A percentile compares a stretch with the other conserved stretches of the same genome.
These are phyloP conservation scores for Halteria grandinella DNA, from an alignment of 73 alveolate genomes.

Conservation along the genomic window DNA sequence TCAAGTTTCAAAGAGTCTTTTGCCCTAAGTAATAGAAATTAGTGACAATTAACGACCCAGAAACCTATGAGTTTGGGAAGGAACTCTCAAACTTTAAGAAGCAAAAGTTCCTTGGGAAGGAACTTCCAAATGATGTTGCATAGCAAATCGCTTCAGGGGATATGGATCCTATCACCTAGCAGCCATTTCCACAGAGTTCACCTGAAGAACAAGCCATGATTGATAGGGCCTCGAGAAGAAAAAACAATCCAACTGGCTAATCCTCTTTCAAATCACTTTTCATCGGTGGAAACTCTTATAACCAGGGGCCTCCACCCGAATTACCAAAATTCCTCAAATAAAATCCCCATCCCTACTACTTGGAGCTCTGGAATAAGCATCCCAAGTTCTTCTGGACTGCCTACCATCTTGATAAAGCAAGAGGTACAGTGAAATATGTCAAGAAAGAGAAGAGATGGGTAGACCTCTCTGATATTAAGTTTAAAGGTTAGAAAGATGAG, in stretches of 20 bases:
- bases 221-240: too few species aligned
- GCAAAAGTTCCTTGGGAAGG: constrained; percentile 71
- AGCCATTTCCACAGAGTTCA: constrained; percentile 36
- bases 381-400: constrained; percentile 3
- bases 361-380: neutral
- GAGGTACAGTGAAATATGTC: constrained; percentile 1
- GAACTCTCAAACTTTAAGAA: constrained; percentile 56
- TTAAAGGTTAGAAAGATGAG: neutral
- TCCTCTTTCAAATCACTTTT: neutral
- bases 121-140: constrained; percentile 63
- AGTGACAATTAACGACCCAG: constrained; percentile 71
- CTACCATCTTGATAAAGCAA: neutral
- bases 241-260: too few species aligned
- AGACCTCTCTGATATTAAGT: neutral
- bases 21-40: constrained; percentile 88
- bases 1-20: constrained; percentile 89
- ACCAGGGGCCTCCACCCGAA: neutral
- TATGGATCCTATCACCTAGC: constrained; percentile 77
- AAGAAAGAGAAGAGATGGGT: too few species aligned
- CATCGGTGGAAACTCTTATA: neutral
- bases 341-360: constrained; percentile 20
- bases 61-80: constrained; percentile 62
- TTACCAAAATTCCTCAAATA: neutral
- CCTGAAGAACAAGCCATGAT: too few species aligned
- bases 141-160: constrained; percentile 65